These are phyloP conservation scores for Solanum raphanifolium DNA, from an alignment of 257 asterid genomes.

Conservation along the genomic window DNA sequence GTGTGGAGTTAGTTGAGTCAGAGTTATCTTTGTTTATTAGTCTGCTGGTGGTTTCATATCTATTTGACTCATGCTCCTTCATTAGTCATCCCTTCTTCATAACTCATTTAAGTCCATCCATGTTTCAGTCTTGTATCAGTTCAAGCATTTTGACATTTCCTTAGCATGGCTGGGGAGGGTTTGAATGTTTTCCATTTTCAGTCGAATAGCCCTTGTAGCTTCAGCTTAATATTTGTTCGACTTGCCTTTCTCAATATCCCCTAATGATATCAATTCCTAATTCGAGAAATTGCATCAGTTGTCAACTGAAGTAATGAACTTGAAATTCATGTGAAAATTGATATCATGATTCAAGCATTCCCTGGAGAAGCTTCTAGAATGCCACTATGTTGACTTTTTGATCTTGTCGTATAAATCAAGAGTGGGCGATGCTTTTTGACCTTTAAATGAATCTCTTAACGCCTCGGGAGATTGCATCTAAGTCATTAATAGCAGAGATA, in stretches of 20 bases:
- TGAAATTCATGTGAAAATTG: neutral
- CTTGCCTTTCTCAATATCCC: neutral
- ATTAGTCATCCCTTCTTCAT: neutral
- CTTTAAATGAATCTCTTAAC: neutral
- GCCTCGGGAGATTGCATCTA: neutral
- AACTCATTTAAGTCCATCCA: neutral
- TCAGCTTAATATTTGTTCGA: neutral
- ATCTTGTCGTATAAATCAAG: neutral
- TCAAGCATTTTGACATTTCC: neutral
- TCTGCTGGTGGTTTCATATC: neutral
- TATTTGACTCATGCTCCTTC: neutral
- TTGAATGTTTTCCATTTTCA: neutral
- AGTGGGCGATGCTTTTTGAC: neutral
- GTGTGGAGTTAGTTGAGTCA: neutral
- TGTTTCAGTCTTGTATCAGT: neutral
- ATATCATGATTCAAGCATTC: neutral
- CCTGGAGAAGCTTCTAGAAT: neutral
- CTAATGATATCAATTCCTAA: neutral
- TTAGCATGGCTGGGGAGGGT: neutral
- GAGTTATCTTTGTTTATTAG: neutral
- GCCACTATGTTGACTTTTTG: neutral
- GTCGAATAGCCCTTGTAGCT: neutral
- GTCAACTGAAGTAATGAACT: neutral
- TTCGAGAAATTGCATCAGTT: neutral
- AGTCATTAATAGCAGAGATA: neutral